Evolutionary conservation across 2,329 filamentous ascomycete genomes (phyloP).

Genomic region (Colletotrichum sansevieriae): DNA sequence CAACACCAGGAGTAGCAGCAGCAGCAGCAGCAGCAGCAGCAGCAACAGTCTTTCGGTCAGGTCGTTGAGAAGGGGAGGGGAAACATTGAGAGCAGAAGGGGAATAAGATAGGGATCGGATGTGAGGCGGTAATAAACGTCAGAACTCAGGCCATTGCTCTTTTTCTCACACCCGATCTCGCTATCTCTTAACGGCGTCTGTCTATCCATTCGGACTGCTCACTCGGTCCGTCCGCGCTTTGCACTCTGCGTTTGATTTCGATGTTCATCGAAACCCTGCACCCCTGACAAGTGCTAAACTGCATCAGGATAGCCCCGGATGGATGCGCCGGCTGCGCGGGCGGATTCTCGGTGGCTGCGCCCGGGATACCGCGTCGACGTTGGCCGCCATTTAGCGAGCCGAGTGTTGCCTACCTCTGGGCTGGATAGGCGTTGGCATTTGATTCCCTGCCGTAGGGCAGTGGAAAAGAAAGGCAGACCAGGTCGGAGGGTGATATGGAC

Average conservation of each 20-base stretch:
- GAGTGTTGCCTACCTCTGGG: not conserved
- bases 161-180: too few species aligned
- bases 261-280: slow-evolving; percentile 39
- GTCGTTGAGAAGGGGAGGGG: too few species aligned
- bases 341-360: slow-evolving; percentile 26
- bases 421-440: too few species aligned
- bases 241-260: slow-evolving; percentile 38
- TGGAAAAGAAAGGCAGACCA: slow-evolving; percentile 6
- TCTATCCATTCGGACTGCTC: slow-evolving; percentile 27
- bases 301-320: slow-evolving; percentile 31
- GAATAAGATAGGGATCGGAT: not conserved
- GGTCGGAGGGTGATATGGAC: slow-evolving; percentile 6
- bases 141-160: too few species aligned
- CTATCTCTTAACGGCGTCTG: slow-evolving; percentile 11
- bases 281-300: slow-evolving; percentile 35
- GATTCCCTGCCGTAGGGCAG: slow-evolving; percentile 11
- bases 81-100: too few species aligned
- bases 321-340: slow-evolving; percentile 36
- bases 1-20: not conserved
- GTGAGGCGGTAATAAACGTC: not conserved
- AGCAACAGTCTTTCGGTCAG: not conserved
- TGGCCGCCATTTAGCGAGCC: slow-evolving; percentile 2
- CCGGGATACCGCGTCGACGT: slow-evolving; percentile 23
- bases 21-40: not conserved
- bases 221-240: slow-evolving; percentile 30